Evolutionary conservation across 306 rosid genomes (phyloP).

Genomic region (Begonia peltatifolia): DNA sequence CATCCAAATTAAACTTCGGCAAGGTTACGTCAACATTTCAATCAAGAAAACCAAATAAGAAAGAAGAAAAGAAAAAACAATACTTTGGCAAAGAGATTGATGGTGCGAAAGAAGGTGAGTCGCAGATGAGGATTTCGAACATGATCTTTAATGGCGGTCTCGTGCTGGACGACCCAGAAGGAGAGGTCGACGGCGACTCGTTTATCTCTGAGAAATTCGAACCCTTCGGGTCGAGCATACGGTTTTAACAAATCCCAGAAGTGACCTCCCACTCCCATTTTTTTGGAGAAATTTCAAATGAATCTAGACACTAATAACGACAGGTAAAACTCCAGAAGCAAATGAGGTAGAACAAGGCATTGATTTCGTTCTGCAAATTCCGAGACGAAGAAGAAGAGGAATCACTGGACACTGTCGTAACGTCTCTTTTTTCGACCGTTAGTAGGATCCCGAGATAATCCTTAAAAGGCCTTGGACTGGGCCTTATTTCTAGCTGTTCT

Average conservation of each 20-base stretch:
- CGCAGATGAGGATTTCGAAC: slow-evolving; percentile 60
- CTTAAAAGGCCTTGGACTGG: no score
- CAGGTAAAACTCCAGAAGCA: neutral
- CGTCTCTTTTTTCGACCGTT: neutral
- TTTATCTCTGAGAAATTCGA: slow-evolving; percentile 85
- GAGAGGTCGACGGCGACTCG: slow-evolving; percentile 92
- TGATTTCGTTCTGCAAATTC: neutral
- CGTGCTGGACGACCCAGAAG: slow-evolving; percentile 80
- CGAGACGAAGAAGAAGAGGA: neutral
- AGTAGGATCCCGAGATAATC: neutral
- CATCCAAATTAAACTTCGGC: no score
- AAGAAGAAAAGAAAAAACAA: no score
- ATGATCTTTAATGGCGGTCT: slow-evolving; percentile 41
- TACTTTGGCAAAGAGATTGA: slow-evolving; percentile 82
- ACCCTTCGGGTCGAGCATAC: slow-evolving; percentile 51
- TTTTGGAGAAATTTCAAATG: slow-evolving; percentile 8
- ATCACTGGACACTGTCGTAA: no score
- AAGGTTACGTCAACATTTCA: no score
- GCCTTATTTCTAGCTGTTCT: no score
- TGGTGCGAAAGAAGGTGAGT: slow-evolving; percentile 69
- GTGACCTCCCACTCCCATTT: slow-evolving; percentile 74
- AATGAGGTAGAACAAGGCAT: no score
- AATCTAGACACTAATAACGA: neutral
- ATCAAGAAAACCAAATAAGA: no score
- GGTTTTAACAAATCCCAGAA: slow-evolving; percentile 89